Conservation (phyloP, 2,329 filamentous ascomycete species). For the Mycogone perniciosa region DNA sequence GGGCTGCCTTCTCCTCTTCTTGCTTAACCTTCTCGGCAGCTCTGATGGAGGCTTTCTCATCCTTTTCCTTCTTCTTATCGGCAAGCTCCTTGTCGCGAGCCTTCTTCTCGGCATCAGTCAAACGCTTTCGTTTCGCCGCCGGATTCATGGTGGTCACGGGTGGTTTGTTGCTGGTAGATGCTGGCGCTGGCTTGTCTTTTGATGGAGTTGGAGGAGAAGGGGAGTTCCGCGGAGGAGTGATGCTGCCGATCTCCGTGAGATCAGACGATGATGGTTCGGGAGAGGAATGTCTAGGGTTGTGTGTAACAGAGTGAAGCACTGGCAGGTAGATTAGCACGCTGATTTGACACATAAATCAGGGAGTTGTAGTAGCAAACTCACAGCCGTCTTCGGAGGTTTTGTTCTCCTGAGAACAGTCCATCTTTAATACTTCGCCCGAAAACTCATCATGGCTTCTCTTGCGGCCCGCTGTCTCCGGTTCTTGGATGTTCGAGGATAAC, state of each 20-base stretch:
- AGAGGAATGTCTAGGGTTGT: constrained; percentile 22
- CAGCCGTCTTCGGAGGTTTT: constrained; percentile 20
- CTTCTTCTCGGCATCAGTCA: constrained; percentile 32
- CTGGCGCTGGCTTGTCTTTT: constrained; percentile 17
- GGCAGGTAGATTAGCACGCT: constrained; percentile 3
- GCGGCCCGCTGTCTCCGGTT: constrained; percentile 34
- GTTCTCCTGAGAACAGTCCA: constrained; percentile 16
- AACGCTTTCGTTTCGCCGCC: constrained; percentile 37
- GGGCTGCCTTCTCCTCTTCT: constrained; percentile 34
- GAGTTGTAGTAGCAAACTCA: constrained; percentile 13
- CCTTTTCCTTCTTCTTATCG: constrained; percentile 30
- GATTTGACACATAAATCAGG: constrained; percentile 6
- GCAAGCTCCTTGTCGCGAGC: constrained; percentile 21
- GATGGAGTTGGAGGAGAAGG: constrained; percentile 30
- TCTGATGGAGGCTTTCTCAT: constrained; percentile 30
- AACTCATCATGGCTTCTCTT: constrained; percentile 45
- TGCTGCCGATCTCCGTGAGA: constrained; percentile 38
- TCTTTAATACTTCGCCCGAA: constrained; percentile 26
- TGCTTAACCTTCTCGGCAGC: constrained; percentile 33
- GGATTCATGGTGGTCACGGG: constrained; percentile 21
- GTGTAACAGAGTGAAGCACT: constrained; percentile 21
- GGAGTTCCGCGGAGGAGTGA: constrained; percentile 32
- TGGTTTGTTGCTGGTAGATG: constrained; percentile 14
- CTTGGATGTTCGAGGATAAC: constrained; percentile 43
- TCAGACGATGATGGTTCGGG: constrained; percentile 24